A percentile compares a stretch with the other conserved stretches of the same genome.
Conservation (phyloP, 805 yeast genomes). For the Starmerella potacharoeniae region DNA sequence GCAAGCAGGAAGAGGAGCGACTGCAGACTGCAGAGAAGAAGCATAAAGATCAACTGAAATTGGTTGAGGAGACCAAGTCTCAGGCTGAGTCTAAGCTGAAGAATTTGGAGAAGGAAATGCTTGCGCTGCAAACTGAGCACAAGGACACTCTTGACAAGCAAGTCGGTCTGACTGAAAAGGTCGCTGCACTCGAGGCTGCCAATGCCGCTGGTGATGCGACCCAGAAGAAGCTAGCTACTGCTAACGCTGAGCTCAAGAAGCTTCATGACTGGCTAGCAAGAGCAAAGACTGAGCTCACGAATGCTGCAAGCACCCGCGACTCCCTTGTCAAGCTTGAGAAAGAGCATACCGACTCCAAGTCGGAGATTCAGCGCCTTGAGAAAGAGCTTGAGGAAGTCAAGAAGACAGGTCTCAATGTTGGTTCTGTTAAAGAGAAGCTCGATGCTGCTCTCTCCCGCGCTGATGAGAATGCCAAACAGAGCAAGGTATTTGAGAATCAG, state of each 20-base stretch:
- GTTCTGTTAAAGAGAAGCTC: not conserved
- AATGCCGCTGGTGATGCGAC: not conserved
- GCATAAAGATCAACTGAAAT: not conserved
- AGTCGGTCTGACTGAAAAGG: conserved; percentile 5
- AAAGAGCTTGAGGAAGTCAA: conserved; percentile 18
- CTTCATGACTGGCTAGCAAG: conserved; percentile 19
- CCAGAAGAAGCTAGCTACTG: conserved; percentile 1
- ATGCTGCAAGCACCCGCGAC: not conserved
- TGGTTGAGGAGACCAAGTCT: not conserved
- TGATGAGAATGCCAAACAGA: not conserved
- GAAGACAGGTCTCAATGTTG: not conserved
- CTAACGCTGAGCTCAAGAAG: conserved; percentile 17
- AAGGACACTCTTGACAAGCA: not conserved
- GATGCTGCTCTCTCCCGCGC: not conserved
- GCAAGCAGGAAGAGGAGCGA: not conserved
- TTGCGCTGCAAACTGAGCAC: not conserved
- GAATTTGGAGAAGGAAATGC: conserved; percentile 16
- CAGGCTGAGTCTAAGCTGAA: not conserved
- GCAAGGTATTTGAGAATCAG: not conserved
- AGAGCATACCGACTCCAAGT: conserved; percentile 14
- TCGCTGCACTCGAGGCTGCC: conserved; percentile 12
- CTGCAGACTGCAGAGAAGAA: not conserved
- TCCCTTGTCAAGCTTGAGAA: conserved; percentile 4
- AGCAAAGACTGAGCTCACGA: conserved; percentile 17
- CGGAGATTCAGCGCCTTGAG: not conserved